Base-by-base conservation (phyloP, 164 flowering plant species). In the Piper longum region DNA sequence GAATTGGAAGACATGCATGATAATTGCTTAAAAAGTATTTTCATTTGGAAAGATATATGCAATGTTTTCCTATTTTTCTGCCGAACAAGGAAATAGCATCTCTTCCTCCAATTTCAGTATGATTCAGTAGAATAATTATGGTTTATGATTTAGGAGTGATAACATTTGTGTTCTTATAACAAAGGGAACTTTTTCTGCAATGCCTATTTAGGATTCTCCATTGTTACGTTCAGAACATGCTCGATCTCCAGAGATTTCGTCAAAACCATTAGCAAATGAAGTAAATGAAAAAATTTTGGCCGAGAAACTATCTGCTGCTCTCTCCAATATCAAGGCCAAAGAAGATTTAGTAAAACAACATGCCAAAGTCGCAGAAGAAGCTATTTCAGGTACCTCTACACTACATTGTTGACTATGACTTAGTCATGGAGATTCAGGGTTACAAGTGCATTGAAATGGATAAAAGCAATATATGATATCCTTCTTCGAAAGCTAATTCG, bases 231-330 rank as follows among this genome's bases (percentile, higher is more conserved):
- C 85, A 64, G 71, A 67, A 77, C 70, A 80, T 62, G 57, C 70
- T 71, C 92, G 82, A 65, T 89, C 86, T 16, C 91, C 88, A 44
- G 97, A 85, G 72, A 83, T 84, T 66, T 77, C 83, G 6, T 84
- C 85, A 13, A 85, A 79, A 68, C 74, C 3, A 48, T 48, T 74
- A 58, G 43, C 68, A 39, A 73, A 65, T 58, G 85, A 77, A 6
- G 88, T 80, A 61, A 72, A 52, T 43, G 67, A 80, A 67, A 83
- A 71, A 73, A 74, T 64, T 71, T 2, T 26, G 60, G 41, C 60
- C 2, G 60, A 57, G 14, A 57, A 57, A 57, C 26, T 57, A 18
- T 57, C 60, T 57, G 91, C 90, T 71, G 96, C 96, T 64, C 82
- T 86, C 67, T 70, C 74, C 40, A 85, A 82, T 70, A 80, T 83